These are phyloP conservation scores for Aschersonia sp. DNA, from an alignment of 2,329 filamentous ascomycete species.

Conservation along the genomic window DNA sequence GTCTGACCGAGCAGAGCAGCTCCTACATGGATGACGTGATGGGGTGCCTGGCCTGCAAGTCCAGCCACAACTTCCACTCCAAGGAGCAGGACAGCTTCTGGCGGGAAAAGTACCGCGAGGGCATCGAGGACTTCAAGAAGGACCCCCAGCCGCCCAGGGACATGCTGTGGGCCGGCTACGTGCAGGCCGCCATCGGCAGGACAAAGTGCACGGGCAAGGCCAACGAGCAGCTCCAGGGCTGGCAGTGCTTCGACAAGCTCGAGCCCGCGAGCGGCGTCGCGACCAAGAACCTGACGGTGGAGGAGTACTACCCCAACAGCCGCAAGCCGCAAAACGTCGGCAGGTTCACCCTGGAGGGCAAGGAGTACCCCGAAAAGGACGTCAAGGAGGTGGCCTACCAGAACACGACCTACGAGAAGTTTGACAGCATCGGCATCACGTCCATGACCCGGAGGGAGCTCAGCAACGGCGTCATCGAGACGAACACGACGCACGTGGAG, in stretches of 20 bases:
- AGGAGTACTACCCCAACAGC: not conserved
- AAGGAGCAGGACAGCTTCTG: not conserved
- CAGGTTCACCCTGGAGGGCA: not conserved
- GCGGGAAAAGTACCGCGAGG: not conserved
- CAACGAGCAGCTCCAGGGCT: not conserved
- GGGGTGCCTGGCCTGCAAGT: not conserved
- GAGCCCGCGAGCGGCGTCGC: not conserved
- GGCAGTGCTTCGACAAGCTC: not conserved
- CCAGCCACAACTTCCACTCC: not conserved
- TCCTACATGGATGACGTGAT: not conserved
- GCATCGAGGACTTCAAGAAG: not conserved
- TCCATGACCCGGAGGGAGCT: not conserved
- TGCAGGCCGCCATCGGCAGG: not conserved
- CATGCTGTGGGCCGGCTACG: not conserved
- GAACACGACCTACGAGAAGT: not conserved
- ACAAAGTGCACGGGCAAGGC: not conserved
- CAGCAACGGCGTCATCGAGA: not conserved
- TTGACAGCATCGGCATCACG: not conserved
- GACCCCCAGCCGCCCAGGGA: not conserved
- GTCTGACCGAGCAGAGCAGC: not conserved
- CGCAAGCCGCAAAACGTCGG: not conserved
- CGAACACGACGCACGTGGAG: not conserved
- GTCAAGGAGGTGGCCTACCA: not conserved
- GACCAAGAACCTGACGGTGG: not conserved
- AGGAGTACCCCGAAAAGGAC: not conserved